Base-by-base conservation (phyloP, 805 yeast species). In the Sugiyamaella smithiae region DNA sequence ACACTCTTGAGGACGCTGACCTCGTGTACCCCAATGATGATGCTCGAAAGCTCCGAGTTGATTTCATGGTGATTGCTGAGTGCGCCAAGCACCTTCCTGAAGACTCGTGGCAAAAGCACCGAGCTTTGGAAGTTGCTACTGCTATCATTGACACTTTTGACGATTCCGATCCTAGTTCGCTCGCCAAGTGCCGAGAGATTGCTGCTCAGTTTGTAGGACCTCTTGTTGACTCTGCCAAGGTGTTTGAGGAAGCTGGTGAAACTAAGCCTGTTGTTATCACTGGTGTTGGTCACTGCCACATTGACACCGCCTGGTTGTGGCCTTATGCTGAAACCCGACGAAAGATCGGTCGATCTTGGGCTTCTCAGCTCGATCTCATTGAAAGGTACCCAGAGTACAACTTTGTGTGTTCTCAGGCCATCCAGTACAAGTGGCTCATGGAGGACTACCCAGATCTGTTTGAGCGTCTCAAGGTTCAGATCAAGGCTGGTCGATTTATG, bases 271-370 rank as follows among this genome's bases (percentile, higher is more conserved):
- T 57, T 49, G 56, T 62, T 31, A 95, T 89, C 8, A 84, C 72
- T 65, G 96, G 86, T 5, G 76, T 93, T 55, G 99, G 99, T 38
- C 87, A 93, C 64, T 93, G 98, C 65, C 98, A 90, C 65, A 90
- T 90, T 57, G 99, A 91, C 62, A 91, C 98, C 17, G 98, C 98
- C 16, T 91, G 99, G 99, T 73, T 89, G 50, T 91, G 99, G 99
- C 98, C 97, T 12, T 91, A 86, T 72, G 97, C 96, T 2, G 97
- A 93, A 65, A 88, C 98, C 1, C 82, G 87, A 58, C 78, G 98
- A 47, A 91, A 91, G 65, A 81, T 91, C 51, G 96, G 90, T 2
- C 77, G 99, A 56, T 88, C 96, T 4, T 91, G 98, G 98, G 81
- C 96, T 0, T 80, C 96, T 6, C 99, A 91, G 69, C 71, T 91